Evolutionary conservation across 306 rosid genomes (phyloP).

Genomic region (Vigna reflexopilosa): DNA sequence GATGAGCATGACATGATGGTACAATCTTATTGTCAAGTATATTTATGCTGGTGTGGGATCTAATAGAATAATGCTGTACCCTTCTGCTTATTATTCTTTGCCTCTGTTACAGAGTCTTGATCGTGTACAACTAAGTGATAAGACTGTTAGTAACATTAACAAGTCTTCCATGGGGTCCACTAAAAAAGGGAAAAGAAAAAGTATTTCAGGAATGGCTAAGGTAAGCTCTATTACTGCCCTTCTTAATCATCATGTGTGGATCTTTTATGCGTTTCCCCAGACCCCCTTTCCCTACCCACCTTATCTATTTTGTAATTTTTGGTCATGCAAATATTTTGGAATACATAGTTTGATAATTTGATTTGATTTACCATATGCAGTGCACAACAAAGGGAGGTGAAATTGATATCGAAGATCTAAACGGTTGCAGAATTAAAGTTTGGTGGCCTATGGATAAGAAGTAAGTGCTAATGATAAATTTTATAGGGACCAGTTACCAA

Average conservation of each 20-base stretch:
- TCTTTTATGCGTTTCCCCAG: background rate
- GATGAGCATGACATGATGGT: constrained; percentile 66
- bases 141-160: constrained; percentile 52
- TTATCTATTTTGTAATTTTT: constrained; percentile 2
- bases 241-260: constrained; percentile 18
- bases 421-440: constrained; percentile 93
- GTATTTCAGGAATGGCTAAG: constrained; percentile 71
- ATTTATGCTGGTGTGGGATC: constrained; percentile 36
- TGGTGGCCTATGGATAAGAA: constrained; percentile 99
- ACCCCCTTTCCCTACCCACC: background rate
- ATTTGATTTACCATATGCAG: constrained; percentile 57
- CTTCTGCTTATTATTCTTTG: constrained; percentile 36
- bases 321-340: constrained; percentile 8
- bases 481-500: constrained; percentile 34
- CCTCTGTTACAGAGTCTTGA: constrained; percentile 64
- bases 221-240: constrained; percentile 53
- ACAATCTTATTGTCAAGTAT: constrained; percentile 39
- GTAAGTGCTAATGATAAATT: constrained; percentile 57
- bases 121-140: constrained; percentile 50
- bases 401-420: constrained; percentile 79
- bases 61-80: constrained; percentile 29
- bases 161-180: constrained; percentile 56
- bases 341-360: constrained; percentile 18
- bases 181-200: constrained; percentile 75
- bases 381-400: constrained; percentile 64